These are phyloP conservation scores for Herpetospermum pedunculosum DNA, from an alignment of 306 rosid genomes.

Conservation along the genomic window DNA sequence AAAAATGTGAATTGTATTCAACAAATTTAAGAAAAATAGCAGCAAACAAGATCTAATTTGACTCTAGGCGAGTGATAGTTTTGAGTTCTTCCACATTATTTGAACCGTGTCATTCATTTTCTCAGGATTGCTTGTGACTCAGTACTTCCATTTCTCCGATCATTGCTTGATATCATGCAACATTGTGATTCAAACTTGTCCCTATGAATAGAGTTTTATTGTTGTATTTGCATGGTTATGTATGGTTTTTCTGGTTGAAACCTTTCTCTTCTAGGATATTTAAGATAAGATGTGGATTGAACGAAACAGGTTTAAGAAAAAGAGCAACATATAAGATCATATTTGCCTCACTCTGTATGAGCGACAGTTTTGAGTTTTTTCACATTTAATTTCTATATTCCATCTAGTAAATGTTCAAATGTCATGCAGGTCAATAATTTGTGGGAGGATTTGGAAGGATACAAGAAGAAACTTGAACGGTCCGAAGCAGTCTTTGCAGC, in stretches of 20 bases:
- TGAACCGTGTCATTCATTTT: background rate
- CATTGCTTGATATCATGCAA: background rate
- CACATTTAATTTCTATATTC: background rate
- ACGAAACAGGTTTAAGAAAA: background rate
- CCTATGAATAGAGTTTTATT: background rate
- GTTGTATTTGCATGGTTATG: background rate
- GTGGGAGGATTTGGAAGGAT: slow-evolving; percentile 53
- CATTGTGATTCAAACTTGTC: background rate
- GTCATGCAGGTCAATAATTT: slow-evolving; percentile 54
- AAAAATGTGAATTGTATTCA: background rate
- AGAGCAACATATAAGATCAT: background rate
- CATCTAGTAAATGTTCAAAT: background rate
- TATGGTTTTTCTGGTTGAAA: background rate
- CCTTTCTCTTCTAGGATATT: background rate
- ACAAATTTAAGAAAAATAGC: background rate
- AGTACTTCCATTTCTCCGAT: background rate
- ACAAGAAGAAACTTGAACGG: slow-evolving; percentile 58
- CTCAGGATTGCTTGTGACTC: background rate
- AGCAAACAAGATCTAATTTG: background rate
- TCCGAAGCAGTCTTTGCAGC: slow-evolving; percentile 51
- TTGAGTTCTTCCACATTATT: slow-evolving; percentile 9
- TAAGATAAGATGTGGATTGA: background rate
- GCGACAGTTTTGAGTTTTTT: background rate
- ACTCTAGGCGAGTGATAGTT: background rate
- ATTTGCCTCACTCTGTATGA: background rate